Base-by-base conservation (phyloP, 1,284 basidiomycete genomes). In the Takashimella tepidaria region DNA sequence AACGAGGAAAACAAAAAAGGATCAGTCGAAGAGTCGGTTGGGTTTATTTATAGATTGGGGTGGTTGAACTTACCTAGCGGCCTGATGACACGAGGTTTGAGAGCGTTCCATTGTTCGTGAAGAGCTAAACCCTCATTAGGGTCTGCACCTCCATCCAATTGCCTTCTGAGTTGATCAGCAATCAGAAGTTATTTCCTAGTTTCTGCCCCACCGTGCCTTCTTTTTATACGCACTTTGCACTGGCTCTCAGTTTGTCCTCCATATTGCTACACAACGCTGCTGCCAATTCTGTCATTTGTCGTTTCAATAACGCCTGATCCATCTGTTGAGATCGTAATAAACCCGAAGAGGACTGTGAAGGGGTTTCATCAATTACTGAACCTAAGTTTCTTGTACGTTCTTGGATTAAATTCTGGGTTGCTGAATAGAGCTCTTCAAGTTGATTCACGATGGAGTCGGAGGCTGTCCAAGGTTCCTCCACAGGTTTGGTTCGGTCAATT, bases 391-490 rank as follows among this genome's bases (percentile, higher is more conserved):
- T 69, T 8, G 73, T 75, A 11, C 79, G 73, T 37, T 81, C 76
- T 27, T 71, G 66, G 25, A 82, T 73, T n/a, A 79, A 59, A 3
- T 67, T 62, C 43, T 77, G 82, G 0, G 88, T 89, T 1, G 81
- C 73, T 49, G 85, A 81, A 66, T 92, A 93, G 20, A 93, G 80
- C 45, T 81, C 80, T 43, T 87, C 80, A 3, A 90, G 76, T 22
- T 85, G 79, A 47, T 89, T 84, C 51, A 96, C 82, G 45, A 89
- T 74, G 0, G 72, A 5, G 82, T 78, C 60, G 80, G 79, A 68
- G 84, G 74, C 90, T 2, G 91, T 90, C 95, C 95, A 98, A 1
- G 89, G 83, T 60, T 87, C 83, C 77, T 86, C 83, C 0, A 62
- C 51, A 1, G 85, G 85, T 27, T 81, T 76, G 12, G 62, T 54